These are phyloP conservation scores for Cordyceps tenuipes DNA, from an alignment of 2,329 filamentous ascomycete species.

Conservation along the genomic window DNA sequence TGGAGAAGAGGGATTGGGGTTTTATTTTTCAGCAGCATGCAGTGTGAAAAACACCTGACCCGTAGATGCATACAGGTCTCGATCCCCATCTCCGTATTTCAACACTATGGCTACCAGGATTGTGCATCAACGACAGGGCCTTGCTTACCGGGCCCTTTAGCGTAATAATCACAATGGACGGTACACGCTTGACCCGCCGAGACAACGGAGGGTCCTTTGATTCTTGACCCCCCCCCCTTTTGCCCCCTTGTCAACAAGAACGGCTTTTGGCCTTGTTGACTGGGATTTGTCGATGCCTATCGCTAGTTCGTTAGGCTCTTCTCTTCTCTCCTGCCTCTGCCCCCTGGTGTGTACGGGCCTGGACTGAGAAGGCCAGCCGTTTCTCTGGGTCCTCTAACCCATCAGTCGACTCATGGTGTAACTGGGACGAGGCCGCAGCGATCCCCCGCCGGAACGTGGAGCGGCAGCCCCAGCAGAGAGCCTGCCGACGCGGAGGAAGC, in stretches of 20 bases:
- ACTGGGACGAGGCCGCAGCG: slow-evolving; percentile 5
- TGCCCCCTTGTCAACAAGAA: neutral
- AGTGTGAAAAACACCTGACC: neutral
- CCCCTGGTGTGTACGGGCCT: neutral
- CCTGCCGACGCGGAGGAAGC: too few species aligned
- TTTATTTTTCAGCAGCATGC: neutral
- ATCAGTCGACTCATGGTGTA: slow-evolving; percentile 1
- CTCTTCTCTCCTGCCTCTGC: too few species aligned
- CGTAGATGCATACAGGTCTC: neutral
- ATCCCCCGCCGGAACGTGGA: slow-evolving; percentile 3
- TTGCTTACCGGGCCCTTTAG: neutral
- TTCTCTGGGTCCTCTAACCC: slow-evolving; percentile 2
- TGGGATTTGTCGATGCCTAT: neutral
- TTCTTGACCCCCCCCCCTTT: neutral
- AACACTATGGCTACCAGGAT: neutral
- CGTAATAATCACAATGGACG: neutral
- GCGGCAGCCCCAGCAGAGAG: neutral
- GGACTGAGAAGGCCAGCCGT: neutral
- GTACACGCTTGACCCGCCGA: neutral
- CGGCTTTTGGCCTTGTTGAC: neutral
- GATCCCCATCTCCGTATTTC: slow-evolving; percentile 1
- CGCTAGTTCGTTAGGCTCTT: neutral
- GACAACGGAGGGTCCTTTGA: neutral
- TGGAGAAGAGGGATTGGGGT: neutral
- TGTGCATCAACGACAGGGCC: neutral